These are phyloP conservation scores for Coccomyxa sp. DNA, from an alignment of 139 green algal species.

Conservation along the genomic window DNA sequence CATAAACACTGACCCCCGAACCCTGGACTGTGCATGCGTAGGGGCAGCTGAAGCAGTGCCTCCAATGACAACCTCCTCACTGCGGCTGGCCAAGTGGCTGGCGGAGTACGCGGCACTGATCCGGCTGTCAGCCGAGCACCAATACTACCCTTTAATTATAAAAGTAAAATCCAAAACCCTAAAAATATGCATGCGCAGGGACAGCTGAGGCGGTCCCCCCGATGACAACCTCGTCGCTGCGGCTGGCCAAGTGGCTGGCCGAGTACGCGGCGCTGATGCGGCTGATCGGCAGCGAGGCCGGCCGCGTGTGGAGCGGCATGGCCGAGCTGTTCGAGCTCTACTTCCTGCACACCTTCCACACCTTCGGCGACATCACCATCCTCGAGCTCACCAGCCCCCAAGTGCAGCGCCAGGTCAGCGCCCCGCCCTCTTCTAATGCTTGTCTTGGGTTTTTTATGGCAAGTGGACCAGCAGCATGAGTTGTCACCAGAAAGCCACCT, in stretches of 20 bases:
- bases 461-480: too few relatives aligned
- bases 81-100: slow-evolving; percentile 25
- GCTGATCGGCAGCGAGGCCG: slow-evolving; percentile 3
- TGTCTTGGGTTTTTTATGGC: too few relatives aligned
- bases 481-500: too few relatives aligned
- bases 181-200: slow-evolving; percentile 14
- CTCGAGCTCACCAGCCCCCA: slow-evolving; percentile 18
- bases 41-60: background rate
- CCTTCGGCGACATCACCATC: slow-evolving; percentile 32
- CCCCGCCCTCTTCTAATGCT: too few relatives aligned
- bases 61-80: background rate
- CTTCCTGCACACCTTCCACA: slow-evolving; percentile 45
- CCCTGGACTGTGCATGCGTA: background rate
- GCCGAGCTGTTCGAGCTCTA: slow-evolving; percentile 51
- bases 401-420: slow-evolving; percentile 4
- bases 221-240: slow-evolving; percentile 23
- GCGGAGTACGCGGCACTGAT: slow-evolving; percentile 42
- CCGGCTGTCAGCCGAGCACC: slow-evolving; percentile 3
- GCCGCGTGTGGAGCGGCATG: slow-evolving; percentile 29
- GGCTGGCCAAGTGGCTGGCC: slow-evolving; percentile 25
- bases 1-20: too few relatives aligned
- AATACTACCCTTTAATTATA: background rate
- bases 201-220: background rate
- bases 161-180: background rate
- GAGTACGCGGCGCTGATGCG: slow-evolving; percentile 48